Evolutionary conservation across 2,329 filamentous ascomycete species (phyloP).

Genomic region (Pseudocercospora fuligena): DNA sequence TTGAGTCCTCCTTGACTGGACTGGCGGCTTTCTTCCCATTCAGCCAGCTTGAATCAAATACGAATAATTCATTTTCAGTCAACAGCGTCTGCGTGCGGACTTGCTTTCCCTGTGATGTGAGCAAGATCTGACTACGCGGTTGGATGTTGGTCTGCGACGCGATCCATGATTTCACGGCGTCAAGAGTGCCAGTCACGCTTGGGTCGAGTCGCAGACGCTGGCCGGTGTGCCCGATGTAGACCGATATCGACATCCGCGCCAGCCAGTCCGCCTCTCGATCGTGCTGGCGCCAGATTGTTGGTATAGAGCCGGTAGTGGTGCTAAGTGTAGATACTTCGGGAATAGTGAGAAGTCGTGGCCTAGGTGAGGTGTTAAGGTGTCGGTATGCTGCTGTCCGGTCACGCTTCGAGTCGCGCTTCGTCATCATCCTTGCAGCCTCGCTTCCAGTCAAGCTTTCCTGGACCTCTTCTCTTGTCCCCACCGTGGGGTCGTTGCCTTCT

Average conservation of each 20-base stretch:
- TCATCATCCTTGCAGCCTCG: background rate
- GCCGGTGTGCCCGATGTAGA: slow-evolving; percentile 88
- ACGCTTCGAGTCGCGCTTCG: background rate
- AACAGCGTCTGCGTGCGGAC: slow-evolving; percentile 80
- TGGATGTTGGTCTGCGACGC: slow-evolving; percentile 74
- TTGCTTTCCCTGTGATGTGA: slow-evolving; percentile 83
- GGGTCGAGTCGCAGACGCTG: slow-evolving; percentile 81
- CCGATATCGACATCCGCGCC: slow-evolving; percentile 69
- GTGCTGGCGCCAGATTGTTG: slow-evolving; percentile 21
- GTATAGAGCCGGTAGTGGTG: background rate
- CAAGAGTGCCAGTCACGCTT: slow-evolving; percentile 75
- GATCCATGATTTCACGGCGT: slow-evolving; percentile 84
- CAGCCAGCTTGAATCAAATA: slow-evolving; percentile 76
- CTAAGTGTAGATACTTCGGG: slow-evolving; percentile 3
- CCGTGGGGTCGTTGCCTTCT: background rate
- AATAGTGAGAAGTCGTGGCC: background rate
- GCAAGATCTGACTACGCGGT: slow-evolving; percentile 77
- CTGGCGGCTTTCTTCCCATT: slow-evolving; percentile 34
- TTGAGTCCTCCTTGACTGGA: slow-evolving; percentile 45
- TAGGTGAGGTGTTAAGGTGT: background rate
- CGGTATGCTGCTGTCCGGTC: background rate
- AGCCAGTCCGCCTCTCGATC: slow-evolving; percentile 13
- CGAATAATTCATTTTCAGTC: slow-evolving; percentile 86
- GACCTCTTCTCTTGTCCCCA: background rate
- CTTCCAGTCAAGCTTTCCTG: background rate